These are phyloP conservation scores for Diddensiella caesifluorescens DNA, from an alignment of 805 yeast genomes.

Conservation along the genomic window DNA sequence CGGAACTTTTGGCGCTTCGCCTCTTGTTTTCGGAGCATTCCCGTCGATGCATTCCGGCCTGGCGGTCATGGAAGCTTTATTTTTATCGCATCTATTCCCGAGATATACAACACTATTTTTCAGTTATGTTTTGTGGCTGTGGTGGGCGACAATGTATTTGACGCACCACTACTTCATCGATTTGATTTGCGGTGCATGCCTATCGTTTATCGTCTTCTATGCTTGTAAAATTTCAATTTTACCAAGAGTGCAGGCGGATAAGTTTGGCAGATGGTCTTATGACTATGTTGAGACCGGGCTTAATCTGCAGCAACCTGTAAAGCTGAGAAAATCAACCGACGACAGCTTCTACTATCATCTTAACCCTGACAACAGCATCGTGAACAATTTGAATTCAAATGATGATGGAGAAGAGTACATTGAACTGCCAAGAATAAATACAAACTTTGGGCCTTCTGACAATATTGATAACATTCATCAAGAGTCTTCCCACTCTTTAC, in stretches of 20 bases:
- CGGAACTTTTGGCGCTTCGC: conserved; percentile 73
- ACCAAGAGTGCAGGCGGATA: conserved; percentile 44
- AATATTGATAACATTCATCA: background rate
- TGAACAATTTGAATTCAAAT: no score
- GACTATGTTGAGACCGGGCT: conserved; percentile 35
- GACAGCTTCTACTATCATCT: conserved; percentile 7
- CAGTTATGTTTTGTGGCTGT: conserved; percentile 81
- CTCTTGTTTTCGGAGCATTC: conserved; percentile 88
- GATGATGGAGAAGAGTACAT: conserved; percentile 18
- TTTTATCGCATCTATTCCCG: conserved; percentile 80
- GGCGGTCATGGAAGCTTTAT: conserved; percentile 88
- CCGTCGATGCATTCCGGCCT: conserved; percentile 89
- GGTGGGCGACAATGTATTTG: conserved; percentile 98
- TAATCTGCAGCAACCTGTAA: conserved; percentile 16
- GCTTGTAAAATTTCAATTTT: conserved; percentile 59
- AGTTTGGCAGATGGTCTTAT: conserved; percentile 39
- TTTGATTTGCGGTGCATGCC: conserved; percentile 86
- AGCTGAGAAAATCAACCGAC: conserved; percentile 26
- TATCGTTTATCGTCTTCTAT: conserved; percentile 65
- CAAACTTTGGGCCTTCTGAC: background rate
- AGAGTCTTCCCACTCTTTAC: background rate
- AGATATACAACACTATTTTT: conserved; percentile 57
- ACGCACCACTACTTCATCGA: conserved; percentile 96
- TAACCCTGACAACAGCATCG: background rate
- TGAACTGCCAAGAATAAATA: conserved; percentile 20